phyloP scores from a whole-genome alignment of 352 stramenopile genomes.

The Globisporangium ultimum region DNA sequence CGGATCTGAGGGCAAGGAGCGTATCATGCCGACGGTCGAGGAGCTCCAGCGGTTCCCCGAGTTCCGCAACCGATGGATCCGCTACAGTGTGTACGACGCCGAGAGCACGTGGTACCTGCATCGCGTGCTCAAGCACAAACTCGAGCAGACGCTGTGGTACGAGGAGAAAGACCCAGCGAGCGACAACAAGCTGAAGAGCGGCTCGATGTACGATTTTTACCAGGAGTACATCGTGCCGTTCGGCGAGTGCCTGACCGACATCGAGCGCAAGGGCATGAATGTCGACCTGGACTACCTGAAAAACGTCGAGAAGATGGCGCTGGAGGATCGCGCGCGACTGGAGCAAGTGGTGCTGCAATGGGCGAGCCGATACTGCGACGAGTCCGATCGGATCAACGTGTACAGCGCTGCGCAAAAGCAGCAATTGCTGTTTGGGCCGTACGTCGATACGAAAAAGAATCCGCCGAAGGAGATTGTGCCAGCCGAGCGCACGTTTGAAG shows the following conservation, averaged over 20 bases:
- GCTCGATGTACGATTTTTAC: slow-evolving; percentile 98
- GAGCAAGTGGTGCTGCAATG: slow-evolving; percentile 90
- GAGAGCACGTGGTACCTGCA: slow-evolving; percentile 97
- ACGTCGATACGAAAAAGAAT: slow-evolving; percentile 70
- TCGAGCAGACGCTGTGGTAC: slow-evolving; percentile 90
- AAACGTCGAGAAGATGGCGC: slow-evolving; percentile 87
- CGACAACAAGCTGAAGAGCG: slow-evolving; percentile 20
- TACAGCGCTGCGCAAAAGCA: slow-evolving; percentile 92
- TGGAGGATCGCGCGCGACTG: slow-evolving; percentile 82
- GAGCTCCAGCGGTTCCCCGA: slow-evolving; percentile 84
- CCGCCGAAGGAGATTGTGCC: slow-evolving; percentile 59
- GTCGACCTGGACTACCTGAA: slow-evolving; percentile 90
- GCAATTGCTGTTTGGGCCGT: slow-evolving; percentile 96
- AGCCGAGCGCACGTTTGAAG: slow-evolving; percentile 67
- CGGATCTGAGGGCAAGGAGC: slow-evolving; percentile 88
- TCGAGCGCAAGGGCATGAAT: slow-evolving; percentile 94
- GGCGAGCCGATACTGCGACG: slow-evolving; percentile 90
- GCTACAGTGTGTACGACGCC: slow-evolving; percentile 97
- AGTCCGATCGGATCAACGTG: slow-evolving; percentile 95
- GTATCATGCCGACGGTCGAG: slow-evolving; percentile 70
- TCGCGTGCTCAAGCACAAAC: slow-evolving; percentile 82
- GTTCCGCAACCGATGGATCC: slow-evolving; percentile 92
- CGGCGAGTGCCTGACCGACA: slow-evolving; percentile 97
- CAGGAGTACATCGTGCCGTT: slow-evolving; percentile 96
- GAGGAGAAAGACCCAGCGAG: slow-evolving; percentile 27